Evolutionary conservation across 257 asterid genomes (phyloP).

Genomic region (Solanum neorickii): DNA sequence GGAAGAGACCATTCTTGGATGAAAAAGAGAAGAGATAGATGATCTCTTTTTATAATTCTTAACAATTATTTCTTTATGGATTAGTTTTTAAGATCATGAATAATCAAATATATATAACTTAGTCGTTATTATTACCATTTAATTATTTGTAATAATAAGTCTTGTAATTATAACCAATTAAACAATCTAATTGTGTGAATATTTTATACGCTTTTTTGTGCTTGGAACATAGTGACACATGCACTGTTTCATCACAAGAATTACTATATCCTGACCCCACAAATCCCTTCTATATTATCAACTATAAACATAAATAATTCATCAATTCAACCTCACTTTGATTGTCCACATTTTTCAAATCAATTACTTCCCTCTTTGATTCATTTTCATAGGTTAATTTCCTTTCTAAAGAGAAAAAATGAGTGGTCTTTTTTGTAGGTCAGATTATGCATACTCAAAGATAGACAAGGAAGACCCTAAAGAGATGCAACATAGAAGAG

Average conservation of each 20-base stretch:
- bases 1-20: no score
- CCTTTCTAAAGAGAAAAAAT: neutral
- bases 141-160: neutral
- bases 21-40: neutral
- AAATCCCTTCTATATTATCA: neutral
- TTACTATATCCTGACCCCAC: neutral
- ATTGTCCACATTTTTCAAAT: neutral
- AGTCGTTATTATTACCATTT: neutral
- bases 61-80: neutral
- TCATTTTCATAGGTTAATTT: neutral
- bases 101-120: neutral
- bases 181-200: neutral
- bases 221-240: neutral
- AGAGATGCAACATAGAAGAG: neutral
- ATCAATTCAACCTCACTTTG: neutral
- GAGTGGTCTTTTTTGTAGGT: neutral
- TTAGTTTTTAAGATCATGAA: neutral
- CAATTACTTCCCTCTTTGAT: neutral
- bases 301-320: neutral
- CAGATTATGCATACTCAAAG: conserved; percentile 32
- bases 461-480: conserved; percentile 36
- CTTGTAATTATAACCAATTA: neutral
- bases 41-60: neutral
- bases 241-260: neutral
- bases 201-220: neutral